These are phyloP conservation scores for Botrytis squamosa DNA, from an alignment of 2,329 filamentous ascomycete genomes.

Conservation along the genomic window DNA sequence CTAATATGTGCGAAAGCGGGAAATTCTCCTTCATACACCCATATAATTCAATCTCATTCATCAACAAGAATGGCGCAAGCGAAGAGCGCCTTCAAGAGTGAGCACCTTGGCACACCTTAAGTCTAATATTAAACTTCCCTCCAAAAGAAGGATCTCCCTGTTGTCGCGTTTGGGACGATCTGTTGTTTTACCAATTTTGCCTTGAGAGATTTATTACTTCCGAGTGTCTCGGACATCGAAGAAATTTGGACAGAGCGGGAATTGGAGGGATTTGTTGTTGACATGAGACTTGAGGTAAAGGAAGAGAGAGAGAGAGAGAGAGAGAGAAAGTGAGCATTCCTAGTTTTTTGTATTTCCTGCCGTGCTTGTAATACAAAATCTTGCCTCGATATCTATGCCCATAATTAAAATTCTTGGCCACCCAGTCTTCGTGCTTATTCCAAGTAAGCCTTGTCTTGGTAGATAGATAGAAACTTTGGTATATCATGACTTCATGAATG, in stretches of 20 bases:
- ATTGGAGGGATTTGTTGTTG: background rate
- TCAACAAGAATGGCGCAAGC: background rate
- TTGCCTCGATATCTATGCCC: background rate
- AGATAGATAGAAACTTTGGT: background rate
- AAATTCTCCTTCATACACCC: background rate
- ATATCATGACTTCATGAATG: slow-evolving; percentile 7
- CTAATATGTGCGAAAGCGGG: background rate
- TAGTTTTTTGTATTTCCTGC: background rate
- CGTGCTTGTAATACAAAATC: background rate
- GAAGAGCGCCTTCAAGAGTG: background rate
- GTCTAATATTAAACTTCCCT: background rate
- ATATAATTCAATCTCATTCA: background rate
- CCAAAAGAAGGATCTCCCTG: background rate
- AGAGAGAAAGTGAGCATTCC: background rate
- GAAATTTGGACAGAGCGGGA: background rate
- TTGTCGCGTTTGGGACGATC: background rate
- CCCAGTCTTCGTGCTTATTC: background rate
- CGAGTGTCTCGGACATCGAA: background rate
- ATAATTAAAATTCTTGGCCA: background rate
- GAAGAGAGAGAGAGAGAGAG: background rate
- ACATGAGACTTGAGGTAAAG: background rate
- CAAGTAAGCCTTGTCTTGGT: background rate
- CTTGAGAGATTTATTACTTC: background rate
- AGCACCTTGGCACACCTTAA: background rate
- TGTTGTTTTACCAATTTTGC: background rate